phyloP scores from a whole-genome alignment of 1,284 basidiomycete genomes.

The Malassezia yamatoensis region DNA sequence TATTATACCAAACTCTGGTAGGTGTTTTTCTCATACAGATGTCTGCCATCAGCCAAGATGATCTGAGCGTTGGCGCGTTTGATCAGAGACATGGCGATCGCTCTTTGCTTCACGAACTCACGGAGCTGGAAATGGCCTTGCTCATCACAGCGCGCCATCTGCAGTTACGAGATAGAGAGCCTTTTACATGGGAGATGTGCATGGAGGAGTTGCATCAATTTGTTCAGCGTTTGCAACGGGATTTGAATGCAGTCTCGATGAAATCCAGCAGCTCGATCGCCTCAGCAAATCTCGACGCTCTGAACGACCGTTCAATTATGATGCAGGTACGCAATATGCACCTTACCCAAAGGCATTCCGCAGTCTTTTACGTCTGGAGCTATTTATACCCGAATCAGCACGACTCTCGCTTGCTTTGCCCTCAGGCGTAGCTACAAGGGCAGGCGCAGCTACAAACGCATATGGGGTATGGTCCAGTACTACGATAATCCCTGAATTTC shows the following conservation, averaged over 20 bases:
- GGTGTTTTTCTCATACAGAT: slow-evolving; percentile 1
- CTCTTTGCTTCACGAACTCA: slow-evolving; percentile 19
- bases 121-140: slow-evolving; percentile 33
- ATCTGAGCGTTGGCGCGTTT: slow-evolving; percentile 13
- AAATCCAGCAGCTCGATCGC: neutral
- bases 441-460: slow-evolving; percentile 12
- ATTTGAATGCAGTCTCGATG: neutral
- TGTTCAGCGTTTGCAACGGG: slow-evolving; percentile 15
- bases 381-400: slow-evolving; percentile 21
- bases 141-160: slow-evolving; percentile 42
- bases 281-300: slow-evolving; percentile 1
- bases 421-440: slow-evolving; percentile 7
- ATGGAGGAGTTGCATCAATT: slow-evolving; percentile 34
- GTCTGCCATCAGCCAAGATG: slow-evolving; percentile 12
- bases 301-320: slow-evolving; percentile 3
- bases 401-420: slow-evolving; percentile 13
- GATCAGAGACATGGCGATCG: slow-evolving; percentile 15
- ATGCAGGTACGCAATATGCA: neutral
- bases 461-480: slow-evolving; percentile 9
- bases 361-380: slow-evolving; percentile 15
- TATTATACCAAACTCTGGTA: slow-evolving; percentile 18
- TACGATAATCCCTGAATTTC: slow-evolving; percentile 10
- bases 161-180: slow-evolving; percentile 25
- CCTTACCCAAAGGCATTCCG: slow-evolving; percentile 12
- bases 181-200: slow-evolving; percentile 47